These are phyloP conservation scores for Quercus tomentella DNA, from an alignment of 331 rosid genomes.

Conservation along the genomic window DNA sequence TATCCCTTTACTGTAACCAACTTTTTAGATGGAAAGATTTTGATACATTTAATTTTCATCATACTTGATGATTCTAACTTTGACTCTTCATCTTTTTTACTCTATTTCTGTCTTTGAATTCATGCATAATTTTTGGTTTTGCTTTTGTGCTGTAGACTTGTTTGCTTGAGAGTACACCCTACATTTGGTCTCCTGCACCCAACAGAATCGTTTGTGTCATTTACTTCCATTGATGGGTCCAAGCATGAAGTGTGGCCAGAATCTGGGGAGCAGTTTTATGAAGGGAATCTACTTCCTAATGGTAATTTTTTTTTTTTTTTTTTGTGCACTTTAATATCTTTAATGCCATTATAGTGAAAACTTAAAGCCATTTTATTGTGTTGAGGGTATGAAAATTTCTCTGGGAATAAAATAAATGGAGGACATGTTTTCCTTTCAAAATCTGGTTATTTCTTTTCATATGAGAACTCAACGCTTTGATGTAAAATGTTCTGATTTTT, in stretches of 20 bases:
- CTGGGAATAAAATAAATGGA: neutral
- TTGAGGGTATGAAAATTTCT: neutral
- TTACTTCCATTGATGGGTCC: slow-evolving; percentile 74
- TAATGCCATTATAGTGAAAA: neutral
- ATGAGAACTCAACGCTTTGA: too few species aligned
- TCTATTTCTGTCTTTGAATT: neutral
- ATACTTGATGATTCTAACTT: neutral
- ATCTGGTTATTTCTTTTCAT: too few species aligned
- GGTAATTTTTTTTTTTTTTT: slow-evolving; percentile 40
- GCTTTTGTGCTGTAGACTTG: slow-evolving; percentile 54
- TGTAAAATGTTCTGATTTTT: too few species aligned
- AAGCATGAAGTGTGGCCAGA: slow-evolving; percentile 78
- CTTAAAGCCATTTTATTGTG: neutral
- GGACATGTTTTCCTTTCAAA: neutral
- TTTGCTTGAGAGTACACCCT: slow-evolving; percentile 90
- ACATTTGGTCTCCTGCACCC: slow-evolving; percentile 78
- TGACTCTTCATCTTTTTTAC: neutral
- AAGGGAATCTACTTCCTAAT: slow-evolving; percentile 68
- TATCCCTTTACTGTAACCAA: neutral
- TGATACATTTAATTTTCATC: neutral
- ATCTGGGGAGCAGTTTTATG: slow-evolving; percentile 56
- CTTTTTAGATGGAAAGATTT: neutral
- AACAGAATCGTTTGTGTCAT: slow-evolving; percentile 66
- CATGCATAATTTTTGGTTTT: neutral
- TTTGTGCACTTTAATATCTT: neutral